These are phyloP conservation scores for Byssoonygena ceratinophila DNA, from an alignment of 2,329 filamentous ascomycete species.

Conservation along the genomic window DNA sequence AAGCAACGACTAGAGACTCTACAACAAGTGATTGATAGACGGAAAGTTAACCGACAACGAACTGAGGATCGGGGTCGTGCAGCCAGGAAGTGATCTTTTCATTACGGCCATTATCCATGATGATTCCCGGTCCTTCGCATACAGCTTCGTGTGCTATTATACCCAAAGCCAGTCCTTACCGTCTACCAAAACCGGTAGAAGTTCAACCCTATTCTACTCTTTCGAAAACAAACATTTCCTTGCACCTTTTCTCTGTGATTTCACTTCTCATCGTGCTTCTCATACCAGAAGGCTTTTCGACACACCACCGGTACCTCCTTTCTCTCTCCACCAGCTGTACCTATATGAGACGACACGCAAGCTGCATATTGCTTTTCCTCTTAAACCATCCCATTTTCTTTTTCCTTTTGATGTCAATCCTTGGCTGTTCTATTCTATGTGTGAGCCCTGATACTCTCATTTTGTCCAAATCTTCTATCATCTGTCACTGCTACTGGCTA, in stretches of 20 bases:
- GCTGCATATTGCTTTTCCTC: neutral
- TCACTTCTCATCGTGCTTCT: neutral
- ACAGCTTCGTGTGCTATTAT: neutral
- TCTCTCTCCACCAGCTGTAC: neutral
- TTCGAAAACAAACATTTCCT: constrained; percentile 3
- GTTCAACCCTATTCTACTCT: neutral
- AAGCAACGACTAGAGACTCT: constrained; percentile 72
- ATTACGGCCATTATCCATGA: neutral
- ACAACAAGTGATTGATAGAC: constrained; percentile 59
- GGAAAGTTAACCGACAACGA: constrained; percentile 27
- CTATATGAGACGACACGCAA: neutral
- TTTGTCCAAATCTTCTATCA: neutral
- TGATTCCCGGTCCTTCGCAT: too few relatives aligned
- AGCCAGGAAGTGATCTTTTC: neutral
- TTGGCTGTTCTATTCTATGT: neutral
- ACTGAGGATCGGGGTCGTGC: neutral
- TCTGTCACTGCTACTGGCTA: neutral
- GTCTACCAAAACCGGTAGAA: neutral
- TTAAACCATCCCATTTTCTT: neutral
- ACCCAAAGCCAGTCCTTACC: neutral
- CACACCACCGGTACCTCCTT: neutral
- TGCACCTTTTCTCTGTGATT: constrained; percentile 5
- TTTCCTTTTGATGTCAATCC: neutral
- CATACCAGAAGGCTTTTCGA: neutral
- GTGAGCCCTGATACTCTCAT: neutral